phyloP scores from a whole-genome alignment of 164 flowering plant species.

The Taxillus chinensis region DNA sequence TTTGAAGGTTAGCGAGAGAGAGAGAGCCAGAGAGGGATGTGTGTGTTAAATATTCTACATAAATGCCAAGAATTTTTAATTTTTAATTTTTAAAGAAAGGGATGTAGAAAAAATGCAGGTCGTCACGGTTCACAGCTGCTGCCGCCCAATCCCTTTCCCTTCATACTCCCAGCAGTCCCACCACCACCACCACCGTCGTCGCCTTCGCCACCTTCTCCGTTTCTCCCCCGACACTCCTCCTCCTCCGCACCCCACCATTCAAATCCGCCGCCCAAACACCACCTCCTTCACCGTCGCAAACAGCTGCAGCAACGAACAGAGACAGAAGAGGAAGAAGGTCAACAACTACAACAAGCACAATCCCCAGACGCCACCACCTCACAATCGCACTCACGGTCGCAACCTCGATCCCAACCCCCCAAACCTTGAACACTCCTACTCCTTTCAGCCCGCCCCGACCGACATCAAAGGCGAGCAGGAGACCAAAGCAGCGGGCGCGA shows the following conservation, averaged over 20 bases:
- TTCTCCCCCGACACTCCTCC: constrained; percentile 1
- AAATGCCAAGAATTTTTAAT: no score
- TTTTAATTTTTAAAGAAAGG: no score
- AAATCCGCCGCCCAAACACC: constrained; percentile 3
- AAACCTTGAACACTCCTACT: constrained; percentile 1
- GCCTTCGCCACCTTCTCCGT: constrained; percentile 4
- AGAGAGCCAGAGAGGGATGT: no score
- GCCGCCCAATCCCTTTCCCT: constrained; percentile 3
- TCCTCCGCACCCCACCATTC: neutral
- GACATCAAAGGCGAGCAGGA: constrained; percentile 2
- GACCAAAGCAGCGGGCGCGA: neutral
- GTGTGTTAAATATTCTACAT: no score
- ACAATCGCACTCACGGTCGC: constrained; percentile 12
- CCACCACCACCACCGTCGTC: constrained; percentile 9
- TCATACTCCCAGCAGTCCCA: constrained; percentile 6
- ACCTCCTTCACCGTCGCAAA: constrained; percentile 12
- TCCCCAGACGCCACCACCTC: constrained; percentile 4
- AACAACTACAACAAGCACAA: neutral
- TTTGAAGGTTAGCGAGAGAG: no score
- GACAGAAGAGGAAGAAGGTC: constrained; percentile 5
- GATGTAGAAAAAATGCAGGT: neutral
- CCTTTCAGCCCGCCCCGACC: constrained; percentile 1
- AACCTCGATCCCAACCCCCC: neutral
- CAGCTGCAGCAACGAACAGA: constrained; percentile 16
- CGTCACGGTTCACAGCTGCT: neutral